A percentile compares a stretch with the other conserved stretches of the same genome.
These are phyloP conservation scores for Phanerochaete carnosa DNA, from an alignment of 768 basidiomycete genomes.

Conservation along the genomic window DNA sequence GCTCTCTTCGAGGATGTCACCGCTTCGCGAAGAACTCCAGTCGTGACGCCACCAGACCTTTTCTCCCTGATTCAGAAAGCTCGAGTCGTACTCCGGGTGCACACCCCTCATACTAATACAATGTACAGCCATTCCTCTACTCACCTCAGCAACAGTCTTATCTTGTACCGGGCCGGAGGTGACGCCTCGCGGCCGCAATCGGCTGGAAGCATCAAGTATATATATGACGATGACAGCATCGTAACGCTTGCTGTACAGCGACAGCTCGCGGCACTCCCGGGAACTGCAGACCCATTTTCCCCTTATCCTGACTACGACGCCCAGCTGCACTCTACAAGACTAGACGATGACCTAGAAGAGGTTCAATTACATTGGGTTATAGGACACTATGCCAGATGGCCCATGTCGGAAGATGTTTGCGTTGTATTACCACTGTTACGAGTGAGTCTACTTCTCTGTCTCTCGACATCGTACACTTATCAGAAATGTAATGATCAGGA, in stretches of 20 bases:
- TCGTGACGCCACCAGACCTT: background rate
- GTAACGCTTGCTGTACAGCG: slow-evolving; percentile 1
- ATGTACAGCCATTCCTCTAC: background rate
- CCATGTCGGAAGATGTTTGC: background rate
- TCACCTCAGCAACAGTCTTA: slow-evolving; percentile 6
- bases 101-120: background rate
- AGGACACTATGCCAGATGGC: slow-evolving; percentile 1
- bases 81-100: background rate
- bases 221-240: background rate
- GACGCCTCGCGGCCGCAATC: background rate
- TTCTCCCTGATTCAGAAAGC: background rate
- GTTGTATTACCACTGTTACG: slow-evolving; percentile 1
- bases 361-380: background rate
- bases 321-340: background rate
- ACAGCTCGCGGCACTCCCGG: background rate
- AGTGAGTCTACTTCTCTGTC: background rate
- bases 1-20: background rate
- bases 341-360: background rate
- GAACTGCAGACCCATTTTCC: background rate
- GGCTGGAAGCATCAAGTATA: slow-evolving; percentile 9
- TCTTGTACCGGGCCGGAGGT: background rate
- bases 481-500: no score
- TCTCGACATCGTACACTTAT: no score
- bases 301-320: background rate
- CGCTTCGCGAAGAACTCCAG: background rate